Percentiles rank a stretch among this genome's conserved stretches.
These are phyloP conservation scores for Candida endomychidarum DNA, from an alignment of 805 yeast species.

Conservation along the genomic window DNA sequence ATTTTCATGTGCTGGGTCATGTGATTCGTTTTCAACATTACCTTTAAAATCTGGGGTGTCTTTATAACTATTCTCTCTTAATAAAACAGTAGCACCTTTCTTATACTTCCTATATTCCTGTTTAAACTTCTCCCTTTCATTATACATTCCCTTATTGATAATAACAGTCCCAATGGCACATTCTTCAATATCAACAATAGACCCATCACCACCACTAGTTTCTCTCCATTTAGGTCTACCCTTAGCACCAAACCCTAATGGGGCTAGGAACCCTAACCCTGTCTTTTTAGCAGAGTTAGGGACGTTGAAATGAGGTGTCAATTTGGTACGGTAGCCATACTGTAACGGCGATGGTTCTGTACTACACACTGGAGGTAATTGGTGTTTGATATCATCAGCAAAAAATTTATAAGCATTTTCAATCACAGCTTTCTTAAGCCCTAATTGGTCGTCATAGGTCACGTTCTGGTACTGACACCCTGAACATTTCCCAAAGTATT, in stretches of 20 bases:
- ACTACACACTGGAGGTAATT: conserved; percentile 59
- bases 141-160: conserved; percentile 68
- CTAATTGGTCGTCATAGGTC: conserved; percentile 69
- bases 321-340: conserved; percentile 81
- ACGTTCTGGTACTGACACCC: conserved; percentile 93
- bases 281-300: conserved; percentile 48
- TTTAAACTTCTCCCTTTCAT: conserved; percentile 62
- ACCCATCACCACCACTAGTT: conserved; percentile 55
- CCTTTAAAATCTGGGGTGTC: conserved; percentile 46
- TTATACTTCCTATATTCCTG: conserved; percentile 49
- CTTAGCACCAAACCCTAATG: conserved; percentile 85
- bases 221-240: conserved; percentile 74
- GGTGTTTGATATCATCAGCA: conserved; percentile 54
- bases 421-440: conserved; percentile 71
- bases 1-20: too few relatives aligned
- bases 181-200: conserved; percentile 88
- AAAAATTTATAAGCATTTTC: conserved; percentile 77
- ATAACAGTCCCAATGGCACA: conserved; percentile 85
- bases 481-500: conserved; percentile 88
- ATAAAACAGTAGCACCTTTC: conserved; percentile 82
- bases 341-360: conserved; percentile 78
- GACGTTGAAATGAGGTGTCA: conserved; percentile 92
- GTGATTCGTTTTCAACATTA: conserved; percentile 4
- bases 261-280: conserved; percentile 48
- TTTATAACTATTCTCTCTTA: conserved; percentile 72